Evolutionary conservation across 805 yeast genomes (phyloP), one percentile per base, ranked within the genome.

Genomic region (Tetrapisispora fleetii): DNA sequence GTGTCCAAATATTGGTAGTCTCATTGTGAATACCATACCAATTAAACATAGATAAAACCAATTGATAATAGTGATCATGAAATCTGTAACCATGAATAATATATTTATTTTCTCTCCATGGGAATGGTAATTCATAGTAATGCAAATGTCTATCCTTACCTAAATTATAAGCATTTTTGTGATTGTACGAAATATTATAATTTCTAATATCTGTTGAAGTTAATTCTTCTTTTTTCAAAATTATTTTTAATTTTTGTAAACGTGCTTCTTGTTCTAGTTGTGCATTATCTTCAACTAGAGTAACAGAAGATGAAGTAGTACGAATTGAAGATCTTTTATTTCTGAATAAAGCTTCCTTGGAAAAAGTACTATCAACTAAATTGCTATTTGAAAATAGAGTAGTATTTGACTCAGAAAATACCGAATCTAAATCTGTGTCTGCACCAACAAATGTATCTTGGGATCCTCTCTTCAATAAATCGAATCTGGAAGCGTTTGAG

Each of bases 1-100:
- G 99, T 0, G 96, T 77, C 98, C 99, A 91, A 48, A 91, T 89
- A 67, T 93, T 93, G 61, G 85, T 76, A 0, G 95, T 77, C 65
- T 91, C 99, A 63, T 91, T 91, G 67, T 93, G 98, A 63, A 72
- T 60, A 22, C 67, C 65, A 47, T 64, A 65, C 62, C 63, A 56
- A 47, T 63, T 62, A 63, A 60, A 79, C 75, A 89, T 69, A 43
- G 90, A 78, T 50, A 71, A 65, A 30, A 83, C 46, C 54, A 93
- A 83, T 48, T 76, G 74, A 7, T 58, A 30, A 60, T 83, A 89
- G 38, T 77, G 74, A 49, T 77, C 69, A 52, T 83, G 80, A 67
- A 91, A 93, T 51, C 97, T 72, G 68, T 91, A 93, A 2, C 98
- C 98, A 48, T 78, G 70, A 19, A 84, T 71, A 50, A 93, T 86